Conservation (phyloP, 305 asterid species). For the Ajuga reptans region DNA sequence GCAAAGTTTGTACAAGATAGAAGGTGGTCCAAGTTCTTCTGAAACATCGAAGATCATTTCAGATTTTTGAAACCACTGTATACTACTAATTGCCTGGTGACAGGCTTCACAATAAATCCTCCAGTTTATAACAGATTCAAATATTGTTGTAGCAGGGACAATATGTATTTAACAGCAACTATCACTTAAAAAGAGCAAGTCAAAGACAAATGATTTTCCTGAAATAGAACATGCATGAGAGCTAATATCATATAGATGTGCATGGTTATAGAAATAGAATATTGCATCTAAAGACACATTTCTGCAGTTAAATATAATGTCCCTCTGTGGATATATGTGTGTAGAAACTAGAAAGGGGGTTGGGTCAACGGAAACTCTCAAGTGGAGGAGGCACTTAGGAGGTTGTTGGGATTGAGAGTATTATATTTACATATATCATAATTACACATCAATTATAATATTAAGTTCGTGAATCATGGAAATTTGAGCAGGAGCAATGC, state of each 20-base stretch:
- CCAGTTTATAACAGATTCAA: background rate
- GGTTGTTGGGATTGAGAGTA: background rate
- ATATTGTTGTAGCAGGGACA: background rate
- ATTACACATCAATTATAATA: background rate
- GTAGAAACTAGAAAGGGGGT: no score
- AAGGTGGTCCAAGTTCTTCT: background rate
- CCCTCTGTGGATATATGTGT: no score
- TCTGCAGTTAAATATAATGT: no score
- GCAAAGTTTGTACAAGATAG: background rate
- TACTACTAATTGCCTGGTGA: background rate
- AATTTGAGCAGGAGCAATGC: background rate
- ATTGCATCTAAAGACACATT: no score
- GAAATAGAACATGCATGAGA: background rate
- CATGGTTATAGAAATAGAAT: no score
- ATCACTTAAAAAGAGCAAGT: background rate
- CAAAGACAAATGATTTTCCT: background rate
- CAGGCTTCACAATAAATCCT: background rate
- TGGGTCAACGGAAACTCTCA: background rate
- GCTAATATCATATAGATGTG: no score
- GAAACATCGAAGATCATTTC: slow-evolving; percentile 5
- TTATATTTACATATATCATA: background rate
- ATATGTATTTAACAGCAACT: background rate
- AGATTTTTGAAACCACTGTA: background rate
- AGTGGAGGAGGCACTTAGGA: background rate
- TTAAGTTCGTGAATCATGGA: background rate